These are phyloP conservation scores for Lactifluus echinatus DNA, from an alignment of 768 basidiomycete species.

Conservation along the genomic window DNA sequence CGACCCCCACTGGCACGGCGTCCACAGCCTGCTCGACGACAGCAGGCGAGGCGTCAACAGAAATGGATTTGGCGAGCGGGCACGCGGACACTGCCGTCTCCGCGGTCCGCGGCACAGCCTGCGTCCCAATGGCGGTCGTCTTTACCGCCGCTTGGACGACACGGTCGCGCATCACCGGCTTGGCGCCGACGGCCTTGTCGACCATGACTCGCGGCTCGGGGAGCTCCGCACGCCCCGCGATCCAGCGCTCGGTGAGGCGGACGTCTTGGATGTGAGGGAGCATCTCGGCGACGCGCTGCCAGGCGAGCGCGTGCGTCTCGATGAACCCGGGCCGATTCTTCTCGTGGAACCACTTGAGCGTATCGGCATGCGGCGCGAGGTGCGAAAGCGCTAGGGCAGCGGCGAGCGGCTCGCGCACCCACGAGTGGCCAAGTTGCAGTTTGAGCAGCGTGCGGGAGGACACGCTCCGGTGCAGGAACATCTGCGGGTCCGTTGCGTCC, in stretches of 20 bases:
- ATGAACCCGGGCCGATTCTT: conserved; percentile 63
- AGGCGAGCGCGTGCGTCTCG: conserved; percentile 56
- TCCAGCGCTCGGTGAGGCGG: conserved; percentile 51
- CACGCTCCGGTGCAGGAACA: conserved; percentile 37
- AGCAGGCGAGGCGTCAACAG: conserved; percentile 46
- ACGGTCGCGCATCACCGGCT: conserved; percentile 33
- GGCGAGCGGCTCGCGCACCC: conserved; percentile 59
- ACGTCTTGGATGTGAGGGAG: conserved; percentile 66
- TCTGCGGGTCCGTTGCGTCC: conserved; percentile 37
- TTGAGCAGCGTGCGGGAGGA: conserved; percentile 63
- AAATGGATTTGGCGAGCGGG: conserved; percentile 33
- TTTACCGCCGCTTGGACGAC: conserved; percentile 36
- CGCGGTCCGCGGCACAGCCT: conserved; percentile 31
- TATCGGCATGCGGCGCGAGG: conserved; percentile 61
- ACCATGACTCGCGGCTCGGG: conserved; percentile 25
- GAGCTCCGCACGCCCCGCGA: conserved; percentile 22
- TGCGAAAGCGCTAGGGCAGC: conserved; percentile 68
- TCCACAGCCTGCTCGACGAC: conserved; percentile 39
- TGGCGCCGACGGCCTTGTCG: conserved; percentile 47
- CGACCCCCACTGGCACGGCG: conserved; percentile 31
- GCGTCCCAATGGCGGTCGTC: conserved; percentile 29
- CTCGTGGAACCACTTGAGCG: conserved; percentile 69
- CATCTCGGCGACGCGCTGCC: conserved; percentile 61
- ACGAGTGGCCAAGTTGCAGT: conserved; percentile 69
- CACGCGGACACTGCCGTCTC: conserved; percentile 34